These are phyloP conservation scores for Chaetomium fimeti DNA, from an alignment of 495 filamentous ascomycete genomes.

Conservation along the genomic window DNA sequence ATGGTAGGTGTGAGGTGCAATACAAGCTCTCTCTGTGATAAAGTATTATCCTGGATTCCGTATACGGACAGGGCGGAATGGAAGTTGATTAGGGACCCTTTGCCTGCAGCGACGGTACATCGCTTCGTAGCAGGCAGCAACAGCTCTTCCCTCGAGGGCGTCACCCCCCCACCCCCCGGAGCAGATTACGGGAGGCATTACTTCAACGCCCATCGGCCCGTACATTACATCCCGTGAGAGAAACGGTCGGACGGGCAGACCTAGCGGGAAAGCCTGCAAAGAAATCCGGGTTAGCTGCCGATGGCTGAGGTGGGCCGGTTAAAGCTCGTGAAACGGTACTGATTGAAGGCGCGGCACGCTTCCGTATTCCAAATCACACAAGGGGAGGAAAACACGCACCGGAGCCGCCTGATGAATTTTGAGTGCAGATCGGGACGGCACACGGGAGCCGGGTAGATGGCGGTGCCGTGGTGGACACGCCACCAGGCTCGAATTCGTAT, in stretches of 20 bases:
- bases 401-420: slow-evolving; percentile 21
- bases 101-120: not conserved
- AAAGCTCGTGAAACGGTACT: slow-evolving; percentile 17
- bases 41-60: not conserved
- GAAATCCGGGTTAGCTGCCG: slow-evolving; percentile 21
- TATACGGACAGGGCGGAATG: not conserved
- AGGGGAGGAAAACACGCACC: slow-evolving; percentile 26
- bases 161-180: no score
- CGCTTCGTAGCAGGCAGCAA: not conserved
- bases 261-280: not conserved
- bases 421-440: slow-evolving; percentile 24
- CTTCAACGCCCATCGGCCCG: not conserved
- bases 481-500: slow-evolving; percentile 18
- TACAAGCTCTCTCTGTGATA: not conserved
- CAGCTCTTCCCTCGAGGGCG: no score
- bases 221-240: not conserved
- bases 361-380: slow-evolving; percentile 31
- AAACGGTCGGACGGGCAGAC: not conserved
- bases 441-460: slow-evolving; percentile 19
- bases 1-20: not conserved
- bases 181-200: not conserved
- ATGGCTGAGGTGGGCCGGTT: not conserved
- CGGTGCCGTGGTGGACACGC: slow-evolving; percentile 20
- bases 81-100: not conserved
- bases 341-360: slow-evolving; percentile 13